Percentiles rank a stretch among this genome's conserved stretches.
Evolutionary conservation across 73 alveolate genomes (phyloP).

Genomic region (Paramecium octaurelia): DNA sequence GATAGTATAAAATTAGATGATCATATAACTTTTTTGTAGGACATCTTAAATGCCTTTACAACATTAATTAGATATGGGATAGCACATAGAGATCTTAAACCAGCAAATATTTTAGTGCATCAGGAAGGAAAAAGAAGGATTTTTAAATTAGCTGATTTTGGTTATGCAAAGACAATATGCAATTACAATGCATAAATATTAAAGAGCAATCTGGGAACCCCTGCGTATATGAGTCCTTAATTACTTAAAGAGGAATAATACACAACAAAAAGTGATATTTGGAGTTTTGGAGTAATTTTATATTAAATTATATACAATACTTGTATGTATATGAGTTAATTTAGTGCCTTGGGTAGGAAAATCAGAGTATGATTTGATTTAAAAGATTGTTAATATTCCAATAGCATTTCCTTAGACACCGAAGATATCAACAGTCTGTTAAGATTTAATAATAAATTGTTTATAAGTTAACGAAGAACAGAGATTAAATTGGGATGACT

Average conservation of each 20-base stretch:
- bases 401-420: conserved; percentile 5
- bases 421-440: background rate
- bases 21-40: background rate
- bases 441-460: conserved; percentile 39
- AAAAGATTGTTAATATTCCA: background rate
- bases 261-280: conserved; percentile 87
- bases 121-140: conserved; percentile 21
- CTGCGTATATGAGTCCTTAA: conserved; percentile 84
- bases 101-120: conserved; percentile 39
- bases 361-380: background rate
- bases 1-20: background rate
- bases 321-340: background rate
- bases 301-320: conserved; percentile 69
- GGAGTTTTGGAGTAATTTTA: conserved; percentile 93
- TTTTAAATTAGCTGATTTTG: conserved; percentile 62
- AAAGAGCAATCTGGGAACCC: conserved; percentile 67
- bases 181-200: background rate
- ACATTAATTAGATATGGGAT: conserved; percentile 44
- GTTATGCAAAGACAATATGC: conserved; percentile 42
- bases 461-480: conserved; percentile 45
- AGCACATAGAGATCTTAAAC: conserved; percentile 61
- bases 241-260: conserved; percentile 85
- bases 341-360: conserved; percentile 53
- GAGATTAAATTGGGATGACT: conserved; percentile 45
- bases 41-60: conserved; percentile 44